Percentiles rank a stretch among this genome's conserved stretches.
Conservation (phyloP, 345 rosid genomes). For the Linum trigynum region DNA sequence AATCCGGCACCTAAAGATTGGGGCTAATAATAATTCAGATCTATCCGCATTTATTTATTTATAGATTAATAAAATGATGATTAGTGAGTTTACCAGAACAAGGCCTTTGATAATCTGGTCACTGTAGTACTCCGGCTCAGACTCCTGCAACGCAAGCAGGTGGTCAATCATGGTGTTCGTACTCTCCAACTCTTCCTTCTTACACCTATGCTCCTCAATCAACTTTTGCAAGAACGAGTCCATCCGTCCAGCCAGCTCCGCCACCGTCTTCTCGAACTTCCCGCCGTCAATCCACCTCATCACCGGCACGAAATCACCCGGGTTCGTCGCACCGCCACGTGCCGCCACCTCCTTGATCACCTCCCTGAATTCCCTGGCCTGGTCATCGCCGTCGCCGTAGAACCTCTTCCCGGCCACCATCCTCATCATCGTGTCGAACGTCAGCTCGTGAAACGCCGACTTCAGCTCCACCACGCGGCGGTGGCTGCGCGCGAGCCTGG, state of each 20-base stretch:
- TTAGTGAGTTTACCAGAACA: background rate
- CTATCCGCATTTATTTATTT: background rate
- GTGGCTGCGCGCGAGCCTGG: conserved; percentile 13
- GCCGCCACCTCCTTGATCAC: conserved; percentile 26
- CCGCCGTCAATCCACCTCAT: conserved; percentile 4
- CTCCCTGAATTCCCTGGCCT: conserved; percentile 28
- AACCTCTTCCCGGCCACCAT: conserved; percentile 11
- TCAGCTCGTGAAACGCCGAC: conserved; percentile 4
- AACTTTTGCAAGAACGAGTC: conserved; percentile 23
- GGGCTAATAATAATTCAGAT: too few species aligned
- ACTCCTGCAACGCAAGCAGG: conserved; percentile 33
- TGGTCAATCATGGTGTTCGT: conserved; percentile 34
- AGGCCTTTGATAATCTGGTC: conserved; percentile 45
- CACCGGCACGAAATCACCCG: conserved; percentile 37
- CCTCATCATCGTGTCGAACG: conserved; percentile 7
- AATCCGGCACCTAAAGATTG: too few species aligned
- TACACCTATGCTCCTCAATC: too few species aligned
- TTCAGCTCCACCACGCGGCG: conserved; percentile 12
- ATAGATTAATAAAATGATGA: background rate
- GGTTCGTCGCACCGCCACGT: conserved; percentile 23
- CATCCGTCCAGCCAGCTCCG: conserved; percentile 9
- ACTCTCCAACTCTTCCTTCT: background rate
- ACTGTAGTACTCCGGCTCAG: conserved; percentile 32
- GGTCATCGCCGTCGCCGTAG: conserved; percentile 29
- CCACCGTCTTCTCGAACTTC: conserved; percentile 19